Evolutionary conservation across 208 protist species (phyloP).

Genomic region (Naegleria gruberi): DNA sequence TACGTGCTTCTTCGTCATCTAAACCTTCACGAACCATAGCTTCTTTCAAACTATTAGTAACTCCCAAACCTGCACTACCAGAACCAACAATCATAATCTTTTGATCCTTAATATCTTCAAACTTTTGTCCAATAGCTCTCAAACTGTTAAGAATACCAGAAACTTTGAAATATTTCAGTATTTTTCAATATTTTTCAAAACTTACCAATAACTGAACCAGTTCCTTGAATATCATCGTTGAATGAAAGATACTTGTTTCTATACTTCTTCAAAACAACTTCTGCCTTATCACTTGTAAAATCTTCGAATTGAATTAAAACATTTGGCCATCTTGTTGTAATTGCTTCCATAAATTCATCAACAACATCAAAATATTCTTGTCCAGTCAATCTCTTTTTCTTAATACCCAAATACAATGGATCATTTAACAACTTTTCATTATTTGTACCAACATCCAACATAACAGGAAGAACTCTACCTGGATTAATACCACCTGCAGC

Average conservation of each 20-base stretch:
- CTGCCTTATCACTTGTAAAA: slow-evolving; percentile 84
- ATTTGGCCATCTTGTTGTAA: slow-evolving; percentile 62
- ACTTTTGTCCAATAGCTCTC: neutral
- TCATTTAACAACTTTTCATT: slow-evolving; percentile 64
- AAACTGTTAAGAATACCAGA: neutral
- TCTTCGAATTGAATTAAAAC: slow-evolving; percentile 86
- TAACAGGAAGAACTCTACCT: slow-evolving; percentile 63
- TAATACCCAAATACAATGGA: slow-evolving; percentile 66
- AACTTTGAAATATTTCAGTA: neutral
- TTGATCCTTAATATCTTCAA: neutral
- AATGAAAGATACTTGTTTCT: slow-evolving; percentile 79
- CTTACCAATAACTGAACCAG: slow-evolving; percentile 35
- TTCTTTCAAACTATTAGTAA: neutral
- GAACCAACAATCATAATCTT: neutral
- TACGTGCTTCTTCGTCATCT: neutral
- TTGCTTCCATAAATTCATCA: slow-evolving; percentile 79
- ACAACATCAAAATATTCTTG: slow-evolving; percentile 71
- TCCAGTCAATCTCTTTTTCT: slow-evolving; percentile 54
- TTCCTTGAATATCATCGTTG: slow-evolving; percentile 96
- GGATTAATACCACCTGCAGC: slow-evolving; percentile 73
- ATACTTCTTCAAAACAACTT: slow-evolving; percentile 80
- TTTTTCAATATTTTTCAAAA: neutral
- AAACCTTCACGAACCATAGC: neutral
- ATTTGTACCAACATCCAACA: slow-evolving; percentile 80
- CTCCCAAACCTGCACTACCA: neutral